These are phyloP conservation scores for Ensete glaucum DNA, from an alignment of 176 grass and related monocot species.

Conservation along the genomic window DNA sequence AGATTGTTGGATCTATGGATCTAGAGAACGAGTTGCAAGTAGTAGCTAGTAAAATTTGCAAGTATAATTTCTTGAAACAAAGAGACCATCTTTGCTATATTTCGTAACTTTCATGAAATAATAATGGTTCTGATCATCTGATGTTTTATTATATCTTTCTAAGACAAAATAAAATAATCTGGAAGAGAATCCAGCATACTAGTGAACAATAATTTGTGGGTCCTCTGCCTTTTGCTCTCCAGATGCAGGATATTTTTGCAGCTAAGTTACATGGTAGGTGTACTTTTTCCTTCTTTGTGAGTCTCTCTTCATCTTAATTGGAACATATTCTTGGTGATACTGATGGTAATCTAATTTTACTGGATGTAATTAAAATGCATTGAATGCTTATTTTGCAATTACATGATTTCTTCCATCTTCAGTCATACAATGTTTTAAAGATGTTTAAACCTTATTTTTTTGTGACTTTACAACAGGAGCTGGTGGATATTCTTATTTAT, in stretches of 20 bases:
- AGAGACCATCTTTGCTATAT: background rate
- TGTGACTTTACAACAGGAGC: conserved; percentile 42
- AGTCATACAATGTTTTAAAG: background rate
- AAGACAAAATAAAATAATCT: background rate
- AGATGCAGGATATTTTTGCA: background rate
- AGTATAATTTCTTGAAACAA: background rate
- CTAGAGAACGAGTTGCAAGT: background rate
- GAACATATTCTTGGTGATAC: too few relatives aligned
- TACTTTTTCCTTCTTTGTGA: background rate
- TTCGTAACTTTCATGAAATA: too few relatives aligned
- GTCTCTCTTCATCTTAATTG: background rate
- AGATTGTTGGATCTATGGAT: background rate
- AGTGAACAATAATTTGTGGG: background rate
- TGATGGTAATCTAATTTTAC: background rate
- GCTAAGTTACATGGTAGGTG: background rate
- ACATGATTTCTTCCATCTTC: background rate
- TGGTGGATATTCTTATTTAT: conserved; percentile 95
- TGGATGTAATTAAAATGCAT: background rate
- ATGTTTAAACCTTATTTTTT: background rate
- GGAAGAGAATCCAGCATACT: background rate
- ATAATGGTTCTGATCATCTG: background rate
- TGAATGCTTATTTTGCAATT: too few relatives aligned
- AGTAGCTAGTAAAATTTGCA: background rate
- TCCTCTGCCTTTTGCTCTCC: background rate
- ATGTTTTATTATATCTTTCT: background rate